Base-by-base conservation (phyloP, 2,329 filamentous ascomycete genomes). In the Aspergillus pseudonomiae region DNA sequence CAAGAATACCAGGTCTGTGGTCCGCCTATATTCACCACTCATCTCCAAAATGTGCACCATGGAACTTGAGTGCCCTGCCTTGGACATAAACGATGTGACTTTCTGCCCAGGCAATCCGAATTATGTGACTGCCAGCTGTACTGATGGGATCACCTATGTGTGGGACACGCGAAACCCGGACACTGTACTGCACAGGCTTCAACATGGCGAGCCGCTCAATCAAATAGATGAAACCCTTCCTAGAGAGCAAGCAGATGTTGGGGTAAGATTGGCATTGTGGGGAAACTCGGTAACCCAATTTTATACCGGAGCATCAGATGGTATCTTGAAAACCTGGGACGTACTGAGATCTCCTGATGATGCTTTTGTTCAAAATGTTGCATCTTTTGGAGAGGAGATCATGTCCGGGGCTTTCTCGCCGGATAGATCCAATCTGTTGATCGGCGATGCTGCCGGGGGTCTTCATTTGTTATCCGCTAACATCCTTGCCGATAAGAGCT, bases 261-360 rank as follows among this genome's bases (percentile, higher is more conserved):
- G 87, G 1, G 82, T 89, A 0, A 82, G 83, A 21, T 83, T 88
- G 65, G 79, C 86, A 3, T 79, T 85, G 0, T 89, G 87, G 87
- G 85, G 84, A 7, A 74, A 81, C 4, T 81, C 79, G 6, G 77
- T 81, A 21, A 80, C 81, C 7, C 78, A 85, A 1, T 78, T 89
- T 10, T 88, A 85, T 71, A 87, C 84, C 28, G 87, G 86, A 19
- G 85, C 84, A 6, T 88, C 86, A 5, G 87, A 89, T 70, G 87
- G 87, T 3, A 75, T 84, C 0, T 75, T 89, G 45, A 88, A 88
- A 63, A 77, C 79, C 3, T 89, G 87, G 87, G 82, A 89, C 70
- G 82, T 87, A 2, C 81, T 83, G 52, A 79, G 80, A 11, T 79
- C 84, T 1, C 72, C 80, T 0, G 79, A 84, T 52, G 82, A 88